A percentile compares a stretch with the other conserved stretches of the same genome.
These are phyloP conservation scores for Aspergillus conjunctus DNA, from an alignment of 495 filamentous ascomycete species.

Conservation along the genomic window DNA sequence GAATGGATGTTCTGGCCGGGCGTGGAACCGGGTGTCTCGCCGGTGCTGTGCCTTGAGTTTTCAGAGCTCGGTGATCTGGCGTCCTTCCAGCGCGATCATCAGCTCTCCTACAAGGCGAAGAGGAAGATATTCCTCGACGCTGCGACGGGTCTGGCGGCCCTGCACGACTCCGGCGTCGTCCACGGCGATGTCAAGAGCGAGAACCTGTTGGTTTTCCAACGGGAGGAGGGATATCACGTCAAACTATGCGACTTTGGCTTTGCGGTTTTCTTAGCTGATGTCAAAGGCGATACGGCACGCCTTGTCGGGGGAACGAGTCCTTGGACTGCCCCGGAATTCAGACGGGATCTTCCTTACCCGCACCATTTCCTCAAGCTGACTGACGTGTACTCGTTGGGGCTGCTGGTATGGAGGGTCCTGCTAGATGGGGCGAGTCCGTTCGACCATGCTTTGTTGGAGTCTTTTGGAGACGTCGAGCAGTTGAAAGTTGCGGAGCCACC, in stretches of 20 bases:
- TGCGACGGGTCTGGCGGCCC: background rate
- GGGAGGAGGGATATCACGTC: background rate
- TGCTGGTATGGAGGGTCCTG: background rate
- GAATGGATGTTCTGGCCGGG: background rate
- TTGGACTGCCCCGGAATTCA: background rate
- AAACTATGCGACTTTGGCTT: slow-evolving; percentile 6
- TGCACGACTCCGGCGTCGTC: background rate
- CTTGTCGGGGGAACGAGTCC: background rate
- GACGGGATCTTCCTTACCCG: background rate
- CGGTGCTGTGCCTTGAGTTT: background rate
- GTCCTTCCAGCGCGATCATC: background rate
- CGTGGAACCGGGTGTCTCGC: background rate
- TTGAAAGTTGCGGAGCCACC: background rate
- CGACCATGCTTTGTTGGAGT: background rate
- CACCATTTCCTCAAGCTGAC: background rate
- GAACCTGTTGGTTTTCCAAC: background rate
- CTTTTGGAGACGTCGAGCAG: background rate
- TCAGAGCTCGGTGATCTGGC: background rate
- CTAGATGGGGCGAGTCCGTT: background rate
- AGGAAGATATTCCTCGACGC: background rate
- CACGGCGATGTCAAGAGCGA: slow-evolving; percentile 7
- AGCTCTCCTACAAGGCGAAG: background rate
- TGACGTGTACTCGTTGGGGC: slow-evolving; percentile 6
- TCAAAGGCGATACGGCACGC: background rate
- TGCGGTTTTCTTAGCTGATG: background rate